These are phyloP conservation scores for Sarocladium strictum DNA, from an alignment of 2,329 filamentous ascomycete genomes.

Conservation along the genomic window DNA sequence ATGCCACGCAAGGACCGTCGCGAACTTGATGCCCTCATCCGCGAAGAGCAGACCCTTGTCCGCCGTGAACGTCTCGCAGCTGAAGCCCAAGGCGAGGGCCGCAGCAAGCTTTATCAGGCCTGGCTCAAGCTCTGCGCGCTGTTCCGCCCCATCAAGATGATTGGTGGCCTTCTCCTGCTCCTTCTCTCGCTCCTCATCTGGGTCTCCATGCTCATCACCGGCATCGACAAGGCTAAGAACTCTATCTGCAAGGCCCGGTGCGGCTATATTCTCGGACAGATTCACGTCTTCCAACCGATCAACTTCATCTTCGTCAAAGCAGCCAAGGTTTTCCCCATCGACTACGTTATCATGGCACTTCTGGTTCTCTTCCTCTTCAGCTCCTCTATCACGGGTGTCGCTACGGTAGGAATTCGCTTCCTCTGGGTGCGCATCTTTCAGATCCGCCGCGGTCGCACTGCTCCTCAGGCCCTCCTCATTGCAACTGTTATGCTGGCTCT, in stretches of 20 bases:
- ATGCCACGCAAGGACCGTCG: constrained; percentile 81
- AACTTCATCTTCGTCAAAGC: constrained; percentile 62
- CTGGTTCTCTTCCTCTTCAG: constrained; percentile 83
- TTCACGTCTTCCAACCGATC: constrained; percentile 91
- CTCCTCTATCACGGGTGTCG: constrained; percentile 80
- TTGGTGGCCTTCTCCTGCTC: constrained; percentile 76
- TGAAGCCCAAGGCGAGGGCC: constrained; percentile 74
- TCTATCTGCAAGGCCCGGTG: constrained; percentile 86
- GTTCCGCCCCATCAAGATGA: constrained; percentile 81
- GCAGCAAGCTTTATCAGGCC: constrained; percentile 61
- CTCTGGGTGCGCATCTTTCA: constrained; percentile 92
- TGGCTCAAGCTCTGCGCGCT: constrained; percentile 80
- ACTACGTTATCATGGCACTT: constrained; percentile 84
- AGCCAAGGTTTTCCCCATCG: constrained; percentile 79
- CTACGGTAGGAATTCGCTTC: constrained; percentile 86
- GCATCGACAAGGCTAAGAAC: constrained; percentile 94
- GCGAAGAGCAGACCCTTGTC: constrained; percentile 88
- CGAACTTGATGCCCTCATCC: constrained; percentile 78
- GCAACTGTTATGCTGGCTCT: constrained; percentile 87
- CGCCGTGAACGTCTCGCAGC: constrained; percentile 82
- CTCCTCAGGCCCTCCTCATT: constrained; percentile 85
- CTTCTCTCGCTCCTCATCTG: constrained; percentile 70
- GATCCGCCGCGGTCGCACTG: constrained; percentile 82
- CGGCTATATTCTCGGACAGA: constrained; percentile 81
- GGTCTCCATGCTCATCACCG: constrained; percentile 90